Base-by-base conservation (phyloP, 2,329 filamentous ascomycete species). In the Epichloe festucae region DNA sequence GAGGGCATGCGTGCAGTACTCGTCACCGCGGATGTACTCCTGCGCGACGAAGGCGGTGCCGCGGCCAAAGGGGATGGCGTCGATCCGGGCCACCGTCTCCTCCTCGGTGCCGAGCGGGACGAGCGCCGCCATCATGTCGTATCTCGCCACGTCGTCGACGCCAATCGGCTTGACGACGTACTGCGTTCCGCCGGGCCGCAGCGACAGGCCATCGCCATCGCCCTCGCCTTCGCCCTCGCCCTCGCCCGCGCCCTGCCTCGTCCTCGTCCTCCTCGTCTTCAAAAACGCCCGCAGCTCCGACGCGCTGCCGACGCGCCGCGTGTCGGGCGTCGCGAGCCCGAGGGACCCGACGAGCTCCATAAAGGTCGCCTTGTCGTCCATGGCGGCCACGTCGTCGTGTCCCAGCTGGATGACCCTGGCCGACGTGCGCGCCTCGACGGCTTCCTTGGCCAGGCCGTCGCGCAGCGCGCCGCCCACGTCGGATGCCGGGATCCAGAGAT, bases 401-500 rank as follows among this genome's bases (percentile, higher is more conserved):
- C 78, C 73, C 58, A 85, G 81, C 53, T 88, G 82, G 2, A 89
- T 72, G 3, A 77, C 82, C 55, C 71, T 77, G 60, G 84, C 85
- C 1, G 56, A 56, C 0, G 80, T 82, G 36, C 73, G 68, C 14
- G 68, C 66, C 57, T 85, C 79, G 17, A 87, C 67, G 3, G 73
- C 67, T 52, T 84, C 76, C 55, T 80, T 82, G 1, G 82, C 82
- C 38, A 76, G 65, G 0, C 79, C 84, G 61, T 89, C 85, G 59
- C 85, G 80, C 12, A 84, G 65, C 0, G 81, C 81, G 0, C 77
- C 79, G 1, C 76, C 73, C 8, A 85, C 79, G n/a, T 80, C 82
- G 0, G 84, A 87, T 58, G 84, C 87, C 19, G 79, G 82, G 3
- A 89, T 78, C 85, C 85, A 90, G 3, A 89, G 65, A 52, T 87